phyloP scores from a whole-genome alignment of 2,329 filamentous ascomycete species.

The Tolypocladium tropicale region DNA sequence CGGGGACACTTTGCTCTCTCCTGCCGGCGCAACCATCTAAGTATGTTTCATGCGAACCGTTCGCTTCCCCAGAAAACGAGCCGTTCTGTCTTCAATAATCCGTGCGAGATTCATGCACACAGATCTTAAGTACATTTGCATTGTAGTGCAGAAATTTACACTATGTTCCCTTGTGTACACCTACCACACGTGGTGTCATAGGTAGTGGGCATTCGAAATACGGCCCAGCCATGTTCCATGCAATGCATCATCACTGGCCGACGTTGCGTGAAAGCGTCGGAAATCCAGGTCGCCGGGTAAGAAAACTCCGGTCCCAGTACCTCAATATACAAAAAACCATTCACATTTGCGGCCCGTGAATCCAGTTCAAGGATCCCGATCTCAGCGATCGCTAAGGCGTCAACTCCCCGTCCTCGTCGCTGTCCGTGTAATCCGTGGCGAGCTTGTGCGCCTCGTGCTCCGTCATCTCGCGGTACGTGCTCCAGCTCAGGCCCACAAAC shows the following conservation, averaged over 20 bases:
- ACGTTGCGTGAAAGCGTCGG: background rate
- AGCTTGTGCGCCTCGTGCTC: constrained; percentile 61
- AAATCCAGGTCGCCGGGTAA: background rate
- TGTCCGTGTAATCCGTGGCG: constrained; percentile 33
- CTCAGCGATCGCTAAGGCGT: background rate
- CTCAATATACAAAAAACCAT: background rate
- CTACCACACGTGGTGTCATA: background rate
- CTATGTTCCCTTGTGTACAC: background rate
- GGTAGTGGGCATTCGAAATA: background rate
- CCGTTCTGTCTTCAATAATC: too few species aligned
- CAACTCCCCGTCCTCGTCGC: constrained; percentile 35
- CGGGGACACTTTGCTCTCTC: too few species aligned
- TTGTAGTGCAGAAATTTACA: background rate
- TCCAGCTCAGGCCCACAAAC: constrained; percentile 80
- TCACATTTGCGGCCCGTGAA: background rate
- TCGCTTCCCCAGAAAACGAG: too few species aligned
- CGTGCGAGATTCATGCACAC: too few species aligned
- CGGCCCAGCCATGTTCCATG: background rate
- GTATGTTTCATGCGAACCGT: too few species aligned
- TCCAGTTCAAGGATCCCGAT: background rate
- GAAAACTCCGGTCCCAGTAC: background rate
- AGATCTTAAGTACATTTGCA: background rate
- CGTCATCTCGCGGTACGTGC: constrained; percentile 86
- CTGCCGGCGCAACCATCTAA: too few species aligned
- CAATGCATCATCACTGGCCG: background rate